Percentiles rank a stretch among this genome's conserved stretches.
phyloP scores from a whole-genome alignment of 352 stramenopile species.

The Peronospora destructor region DNA sequence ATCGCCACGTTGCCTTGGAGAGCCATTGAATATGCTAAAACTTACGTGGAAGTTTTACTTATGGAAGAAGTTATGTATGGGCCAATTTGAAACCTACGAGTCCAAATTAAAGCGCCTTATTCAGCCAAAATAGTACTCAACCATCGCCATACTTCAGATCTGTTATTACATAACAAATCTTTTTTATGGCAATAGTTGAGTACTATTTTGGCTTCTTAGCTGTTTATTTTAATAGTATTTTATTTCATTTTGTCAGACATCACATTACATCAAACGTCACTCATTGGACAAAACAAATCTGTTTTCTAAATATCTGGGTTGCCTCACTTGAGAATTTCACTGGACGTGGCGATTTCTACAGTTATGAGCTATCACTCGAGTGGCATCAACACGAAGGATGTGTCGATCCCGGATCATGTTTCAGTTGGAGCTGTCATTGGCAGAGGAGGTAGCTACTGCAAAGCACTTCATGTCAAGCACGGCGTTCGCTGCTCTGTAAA shows the following conservation, averaged over 20 bases:
- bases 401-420: constrained; percentile 31
- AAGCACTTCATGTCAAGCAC: constrained; percentile 22
- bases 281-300: constrained; percentile 4
- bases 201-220: too few species aligned
- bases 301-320: background rate
- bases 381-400: constrained; percentile 11
- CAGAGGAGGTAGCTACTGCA: constrained; percentile 33
- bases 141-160: too few species aligned
- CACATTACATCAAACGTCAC: background rate
- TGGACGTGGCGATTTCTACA: background rate
- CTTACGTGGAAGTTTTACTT: too few species aligned
- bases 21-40: constrained; percentile 19
- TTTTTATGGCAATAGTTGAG: too few species aligned
- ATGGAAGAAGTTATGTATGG: too few species aligned
- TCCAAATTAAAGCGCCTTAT: too few species aligned
- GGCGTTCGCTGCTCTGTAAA: constrained; percentile 29
- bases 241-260: background rate
- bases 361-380: constrained; percentile 13
- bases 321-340: constrained; percentile 12
- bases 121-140: too few species aligned
- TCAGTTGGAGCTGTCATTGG: constrained; percentile 39
- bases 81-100: too few species aligned
- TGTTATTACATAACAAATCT: too few species aligned
- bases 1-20: constrained; percentile 46
- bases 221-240: too few species aligned